Evolutionary conservation across 2,329 filamentous ascomycete species (phyloP).

Genomic region (Orbilia quercus): DNA sequence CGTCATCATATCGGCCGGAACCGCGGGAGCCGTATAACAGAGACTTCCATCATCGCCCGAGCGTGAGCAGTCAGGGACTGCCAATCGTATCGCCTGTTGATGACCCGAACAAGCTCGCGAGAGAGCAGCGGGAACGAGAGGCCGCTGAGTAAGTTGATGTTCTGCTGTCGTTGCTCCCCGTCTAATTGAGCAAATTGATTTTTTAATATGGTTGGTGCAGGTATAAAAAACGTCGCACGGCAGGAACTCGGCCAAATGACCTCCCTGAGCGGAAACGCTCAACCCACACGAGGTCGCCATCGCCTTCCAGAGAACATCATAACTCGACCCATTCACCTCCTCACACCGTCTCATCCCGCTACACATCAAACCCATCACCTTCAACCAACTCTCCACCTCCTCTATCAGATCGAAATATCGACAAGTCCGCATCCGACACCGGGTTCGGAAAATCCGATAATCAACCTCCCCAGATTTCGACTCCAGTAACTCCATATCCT

Average conservation of each 20-base stretch:
- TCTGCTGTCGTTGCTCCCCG: too few species aligned
- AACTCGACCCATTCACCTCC: constrained; percentile 46
- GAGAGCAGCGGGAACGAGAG: constrained; percentile 52
- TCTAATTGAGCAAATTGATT: constrained; percentile 15
- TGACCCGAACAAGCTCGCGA: constrained; percentile 52
- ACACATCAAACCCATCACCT: constrained; percentile 46
- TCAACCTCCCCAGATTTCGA: constrained; percentile 30
- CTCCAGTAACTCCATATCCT: constrained; percentile 48
- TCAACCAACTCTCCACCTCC: constrained; percentile 51
- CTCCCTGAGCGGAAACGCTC: constrained; percentile 49
- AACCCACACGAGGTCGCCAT: constrained; percentile 47
- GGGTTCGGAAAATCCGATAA: constrained; percentile 35
- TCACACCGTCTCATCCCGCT: constrained; percentile 48
- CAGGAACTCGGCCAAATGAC: constrained; percentile 41
- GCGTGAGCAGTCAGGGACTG: constrained; percentile 44
- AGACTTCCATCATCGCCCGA: constrained; percentile 49
- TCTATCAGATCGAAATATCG: constrained; percentile 45
- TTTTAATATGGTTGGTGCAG: constrained; percentile 3
- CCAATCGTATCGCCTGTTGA: constrained; percentile 45
- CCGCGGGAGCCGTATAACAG: constrained; percentile 42
- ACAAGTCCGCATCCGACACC: constrained; percentile 35
- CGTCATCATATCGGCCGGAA: constrained; percentile 47
- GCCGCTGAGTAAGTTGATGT: constrained; percentile 48
- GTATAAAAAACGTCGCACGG: constrained; percentile 54
- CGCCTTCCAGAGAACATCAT: constrained; percentile 36